A percentile compares a stretch with the other conserved stretches of the same genome.
Conservation (phyloP, 805 yeast genomes). For the Lachancea sp. region DNA sequence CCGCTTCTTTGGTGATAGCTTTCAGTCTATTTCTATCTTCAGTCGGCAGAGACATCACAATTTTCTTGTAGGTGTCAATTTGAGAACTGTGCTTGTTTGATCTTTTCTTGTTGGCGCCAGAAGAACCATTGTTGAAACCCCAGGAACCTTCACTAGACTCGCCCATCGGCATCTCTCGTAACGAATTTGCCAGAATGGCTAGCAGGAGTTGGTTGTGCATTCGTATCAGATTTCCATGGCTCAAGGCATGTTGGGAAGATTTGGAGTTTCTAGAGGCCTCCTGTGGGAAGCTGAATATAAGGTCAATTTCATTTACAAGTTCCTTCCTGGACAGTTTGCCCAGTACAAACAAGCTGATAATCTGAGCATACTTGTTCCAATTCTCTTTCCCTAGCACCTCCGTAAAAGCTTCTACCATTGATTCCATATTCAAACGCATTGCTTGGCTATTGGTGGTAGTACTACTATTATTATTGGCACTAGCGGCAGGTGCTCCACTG, state of each 20-base stretch:
- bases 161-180: conserved; percentile 65
- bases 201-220: conserved; percentile 79
- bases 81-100: conserved; percentile 53
- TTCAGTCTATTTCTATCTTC: conserved; percentile 82
- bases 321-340: conserved; percentile 78
- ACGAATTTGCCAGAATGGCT: conserved; percentile 76
- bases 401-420: conserved; percentile 67
- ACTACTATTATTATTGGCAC: conserved; percentile 2
- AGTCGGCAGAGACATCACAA: conserved; percentile 78
- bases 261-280: conserved; percentile 3
- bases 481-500: conserved; percentile 3
- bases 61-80: conserved; percentile 74
- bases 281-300: conserved; percentile 38
- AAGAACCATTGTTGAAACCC: conserved; percentile 44
- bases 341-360: conserved; percentile 65
- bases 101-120: conserved; percentile 41
- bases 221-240: conserved; percentile 19
- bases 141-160: conserved; percentile 55
- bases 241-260: not conserved
- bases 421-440: conserved; percentile 52
- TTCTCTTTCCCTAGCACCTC: conserved; percentile 56
- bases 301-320: conserved; percentile 50
- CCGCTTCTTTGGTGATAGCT: conserved; percentile 74
- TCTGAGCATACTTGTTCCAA: conserved; percentile 84
- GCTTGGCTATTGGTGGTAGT: conserved; percentile 6